Evolutionary conservation across 352 stramenopile genomes (phyloP).

Genomic region (Phytophthora boehmeriae): DNA sequence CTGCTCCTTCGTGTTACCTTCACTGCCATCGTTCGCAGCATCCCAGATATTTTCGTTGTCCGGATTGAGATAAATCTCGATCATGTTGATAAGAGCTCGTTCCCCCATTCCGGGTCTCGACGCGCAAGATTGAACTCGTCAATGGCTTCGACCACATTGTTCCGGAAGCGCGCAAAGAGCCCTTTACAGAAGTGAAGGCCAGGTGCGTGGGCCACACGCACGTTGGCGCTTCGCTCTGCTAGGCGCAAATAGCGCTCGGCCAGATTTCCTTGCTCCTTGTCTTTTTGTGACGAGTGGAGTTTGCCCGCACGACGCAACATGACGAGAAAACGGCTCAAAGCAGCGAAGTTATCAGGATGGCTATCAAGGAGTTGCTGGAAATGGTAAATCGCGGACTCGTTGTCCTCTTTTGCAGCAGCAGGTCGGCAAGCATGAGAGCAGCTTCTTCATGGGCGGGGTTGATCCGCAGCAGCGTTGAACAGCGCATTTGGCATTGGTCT

Average conservation of each 20-base stretch:
- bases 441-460: constrained; percentile 87
- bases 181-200: constrained; percentile 93
- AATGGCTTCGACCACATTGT: constrained; percentile 91
- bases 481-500: constrained; percentile 88
- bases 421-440: constrained; percentile 90
- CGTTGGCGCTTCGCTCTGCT: constrained; percentile 69
- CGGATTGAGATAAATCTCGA: constrained; percentile 94
- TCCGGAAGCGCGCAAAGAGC: constrained; percentile 89
- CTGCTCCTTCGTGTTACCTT: constrained; percentile 73
- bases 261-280: constrained; percentile 26
- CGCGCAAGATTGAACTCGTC: constrained; percentile 91
- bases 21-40: constrained; percentile 28
- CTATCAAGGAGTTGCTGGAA: constrained; percentile 90
- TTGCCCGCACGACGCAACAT: constrained; percentile 89
- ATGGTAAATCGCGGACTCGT: constrained; percentile 88
- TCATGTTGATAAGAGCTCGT: constrained; percentile 91
- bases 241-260: constrained; percentile 80
- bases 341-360: constrained; percentile 91
- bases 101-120: constrained; percentile 87
- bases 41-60: constrained; percentile 94
- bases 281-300: constrained; percentile 49
- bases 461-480: constrained; percentile 78
- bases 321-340: constrained; percentile 86
- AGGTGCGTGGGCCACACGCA: constrained; percentile 76
- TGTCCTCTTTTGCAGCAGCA: constrained; percentile 91